Percentiles rank a stretch among this genome's conserved stretches.
Evolutionary conservation across 176 grass and related monocot species (phyloP).

Genomic region (Hordeum marinum): DNA sequence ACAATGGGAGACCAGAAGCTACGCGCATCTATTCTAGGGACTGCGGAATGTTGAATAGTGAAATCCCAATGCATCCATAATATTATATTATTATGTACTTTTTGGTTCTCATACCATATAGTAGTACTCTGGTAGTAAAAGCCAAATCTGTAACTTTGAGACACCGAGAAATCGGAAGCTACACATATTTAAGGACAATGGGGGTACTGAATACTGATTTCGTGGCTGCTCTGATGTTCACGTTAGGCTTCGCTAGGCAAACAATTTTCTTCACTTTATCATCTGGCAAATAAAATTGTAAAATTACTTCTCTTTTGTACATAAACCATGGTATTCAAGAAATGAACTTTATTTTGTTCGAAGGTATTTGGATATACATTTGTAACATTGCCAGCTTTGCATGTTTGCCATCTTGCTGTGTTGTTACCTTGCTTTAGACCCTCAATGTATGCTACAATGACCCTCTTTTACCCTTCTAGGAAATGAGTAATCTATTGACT

Average conservation of each 20-base stretch:
- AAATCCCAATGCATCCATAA: neutral
- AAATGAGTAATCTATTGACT: conserved; percentile 13
- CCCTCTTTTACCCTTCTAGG: neutral
- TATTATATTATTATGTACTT: neutral
- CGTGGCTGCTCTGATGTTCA: neutral
- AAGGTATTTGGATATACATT: neutral
- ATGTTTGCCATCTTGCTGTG: neutral
- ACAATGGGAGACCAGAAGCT: neutral
- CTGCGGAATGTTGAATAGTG: neutral
- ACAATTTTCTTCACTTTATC: neutral
- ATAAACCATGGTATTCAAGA: neutral
- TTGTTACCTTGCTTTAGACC: neutral
- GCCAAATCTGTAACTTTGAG: neutral
- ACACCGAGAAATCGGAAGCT: neutral
- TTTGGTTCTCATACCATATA: neutral
- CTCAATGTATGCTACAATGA: neutral
- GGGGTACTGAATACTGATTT: neutral
- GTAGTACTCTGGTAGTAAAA: neutral
- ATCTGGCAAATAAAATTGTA: neutral
- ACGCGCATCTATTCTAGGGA: neutral
- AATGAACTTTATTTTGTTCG: neutral
- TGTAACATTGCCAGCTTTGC: neutral
- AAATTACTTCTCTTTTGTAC: neutral
- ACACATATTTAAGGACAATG: neutral
- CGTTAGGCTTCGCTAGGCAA: neutral